phyloP scores from a whole-genome alignment of 805 yeast genomes.

The Schwanniomyces sp. region DNA sequence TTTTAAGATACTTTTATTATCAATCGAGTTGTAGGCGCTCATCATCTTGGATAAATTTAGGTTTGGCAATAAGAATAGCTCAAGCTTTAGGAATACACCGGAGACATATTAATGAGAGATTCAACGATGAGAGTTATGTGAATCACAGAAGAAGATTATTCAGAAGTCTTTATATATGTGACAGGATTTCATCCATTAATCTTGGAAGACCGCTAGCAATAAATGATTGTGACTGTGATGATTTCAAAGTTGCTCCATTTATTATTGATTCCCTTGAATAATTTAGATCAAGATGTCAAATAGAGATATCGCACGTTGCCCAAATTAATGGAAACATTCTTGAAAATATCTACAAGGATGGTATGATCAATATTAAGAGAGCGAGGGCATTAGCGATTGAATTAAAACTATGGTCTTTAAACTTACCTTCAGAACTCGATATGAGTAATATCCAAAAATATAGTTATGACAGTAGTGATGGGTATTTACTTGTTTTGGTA shows the following conservation, averaged over 20 bases:
- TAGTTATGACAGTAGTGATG: conserved; percentile 6
- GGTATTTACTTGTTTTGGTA: conserved; percentile 24
- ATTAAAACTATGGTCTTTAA: conserved; percentile 32
- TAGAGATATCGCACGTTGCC: conserved; percentile 25
- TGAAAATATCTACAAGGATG: conserved; percentile 28
- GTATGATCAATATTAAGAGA: conserved; percentile 23
- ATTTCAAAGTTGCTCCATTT: conserved; percentile 10
- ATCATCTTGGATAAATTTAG: conserved; percentile 45
- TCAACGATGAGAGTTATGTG: conserved; percentile 23
- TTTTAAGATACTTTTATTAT: conserved; percentile 39
- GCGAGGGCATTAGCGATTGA: conserved; percentile 36
- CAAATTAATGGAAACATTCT: conserved; percentile 28
- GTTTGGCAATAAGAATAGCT: conserved; percentile 42
- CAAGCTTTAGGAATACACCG: conserved; percentile 43
- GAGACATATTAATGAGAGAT: conserved; percentile 36
- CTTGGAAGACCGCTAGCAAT: conserved; percentile 38
- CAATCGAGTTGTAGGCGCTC: conserved; percentile 38
- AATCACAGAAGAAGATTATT: conserved; percentile 35
- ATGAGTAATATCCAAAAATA: conserved; percentile 7
- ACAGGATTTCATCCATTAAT: conserved; percentile 28
- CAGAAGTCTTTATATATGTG: conserved; percentile 32
- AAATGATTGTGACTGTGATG: conserved; percentile 40
- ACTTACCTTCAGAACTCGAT: conserved; percentile 27
- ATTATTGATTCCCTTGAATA: conserved; percentile 15
- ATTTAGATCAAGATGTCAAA: conserved; percentile 20